Evolutionary conservation across 2,329 filamentous ascomycete genomes (phyloP).

Genomic region (Aspergillus fischeri): DNA sequence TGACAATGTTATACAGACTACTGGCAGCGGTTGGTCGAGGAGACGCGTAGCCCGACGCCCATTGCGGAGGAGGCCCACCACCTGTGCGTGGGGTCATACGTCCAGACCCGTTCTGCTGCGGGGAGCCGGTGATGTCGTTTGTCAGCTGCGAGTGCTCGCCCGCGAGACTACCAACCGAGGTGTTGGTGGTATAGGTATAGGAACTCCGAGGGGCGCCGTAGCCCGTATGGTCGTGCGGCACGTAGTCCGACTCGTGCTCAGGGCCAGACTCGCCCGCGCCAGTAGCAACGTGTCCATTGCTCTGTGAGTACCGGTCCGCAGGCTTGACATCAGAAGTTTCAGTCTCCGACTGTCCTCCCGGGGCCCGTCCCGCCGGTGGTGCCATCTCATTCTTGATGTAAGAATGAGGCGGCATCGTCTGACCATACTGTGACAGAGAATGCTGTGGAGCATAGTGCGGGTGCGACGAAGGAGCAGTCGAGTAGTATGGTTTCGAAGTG

Average conservation of each 20-base stretch:
- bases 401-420: conserved; percentile 48
- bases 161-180: conserved; percentile 61
- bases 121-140: conserved; percentile 78
- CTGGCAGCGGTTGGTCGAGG: conserved; percentile 68
- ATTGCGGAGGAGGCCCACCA: conserved; percentile 67
- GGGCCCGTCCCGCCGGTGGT: conserved; percentile 63
- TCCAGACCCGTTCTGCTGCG: conserved; percentile 73
- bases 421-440: conserved; percentile 57
- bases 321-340: conserved; percentile 67
- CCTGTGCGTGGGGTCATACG: conserved; percentile 82
- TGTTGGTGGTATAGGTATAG: conserved; percentile 70
- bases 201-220: conserved; percentile 69
- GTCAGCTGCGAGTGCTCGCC: conserved; percentile 73
- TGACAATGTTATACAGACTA: conserved; percentile 86
- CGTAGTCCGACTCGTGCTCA: conserved; percentile 73
- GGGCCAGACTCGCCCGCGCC: conserved; percentile 62
- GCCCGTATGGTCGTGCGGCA: conserved; percentile 68
- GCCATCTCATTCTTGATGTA: conserved; percentile 89
- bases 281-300: conserved; percentile 53
- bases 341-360: conserved; percentile 54
- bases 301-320: conserved; percentile 56
- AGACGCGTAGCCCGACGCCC: conserved; percentile 72
- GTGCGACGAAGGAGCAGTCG: conserved; percentile 61
- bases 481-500: conserved; percentile 73
- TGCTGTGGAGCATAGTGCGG: conserved; percentile 65